Evolutionary conservation across 2,329 filamentous ascomycete genomes (phyloP), one percentile per base, ranked within the genome.

Genomic region (Thelonectria discophora): DNA sequence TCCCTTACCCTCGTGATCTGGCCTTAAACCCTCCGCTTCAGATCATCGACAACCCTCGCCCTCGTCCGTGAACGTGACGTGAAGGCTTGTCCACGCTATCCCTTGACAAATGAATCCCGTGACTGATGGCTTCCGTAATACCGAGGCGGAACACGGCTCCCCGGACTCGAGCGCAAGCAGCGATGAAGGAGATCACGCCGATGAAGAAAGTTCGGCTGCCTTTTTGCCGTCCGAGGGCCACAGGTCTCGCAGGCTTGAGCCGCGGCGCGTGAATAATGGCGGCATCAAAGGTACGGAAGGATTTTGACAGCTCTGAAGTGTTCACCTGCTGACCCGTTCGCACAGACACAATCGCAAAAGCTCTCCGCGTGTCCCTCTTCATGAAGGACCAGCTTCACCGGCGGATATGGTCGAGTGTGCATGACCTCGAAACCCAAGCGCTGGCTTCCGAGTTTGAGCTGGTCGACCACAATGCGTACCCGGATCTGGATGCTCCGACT

Each of bases 401-500:
- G 12, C 66, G 68, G 46, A 54, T 70, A 24, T 46, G 55, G 24
- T 62, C 67, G n/a, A 62, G 55, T 3, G 60, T 65, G 18, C 62
- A 63, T 55, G 69, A 71, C 21, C n/a, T 71, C 20, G 69, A 71
- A 17, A 71, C 67, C 5, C 69, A 71, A 57, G 54, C 68, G 24
- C 58, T 55, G 17, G 37, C 55, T 24, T 47, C 59, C 30, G 63
- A 67, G 10, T 65, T 65, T 20, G 45, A 57, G 17, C 39, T 59
- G 45, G 55, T 30, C 46, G 55, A 59, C 42, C 37, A 52, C 37
- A 37, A 43, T 47, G 39, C 11, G n/a, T 55, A 48, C 18, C 42
- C 45, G 27, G 47, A 20, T 27, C 43, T 58, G 21, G 50, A 40
- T 11, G 40, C 65, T 10, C 34, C 34, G 11, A n/a, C 21, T 1